Base-by-base conservation (phyloP, 129 eudicot genomes). In the Deinandra increscens region DNA sequence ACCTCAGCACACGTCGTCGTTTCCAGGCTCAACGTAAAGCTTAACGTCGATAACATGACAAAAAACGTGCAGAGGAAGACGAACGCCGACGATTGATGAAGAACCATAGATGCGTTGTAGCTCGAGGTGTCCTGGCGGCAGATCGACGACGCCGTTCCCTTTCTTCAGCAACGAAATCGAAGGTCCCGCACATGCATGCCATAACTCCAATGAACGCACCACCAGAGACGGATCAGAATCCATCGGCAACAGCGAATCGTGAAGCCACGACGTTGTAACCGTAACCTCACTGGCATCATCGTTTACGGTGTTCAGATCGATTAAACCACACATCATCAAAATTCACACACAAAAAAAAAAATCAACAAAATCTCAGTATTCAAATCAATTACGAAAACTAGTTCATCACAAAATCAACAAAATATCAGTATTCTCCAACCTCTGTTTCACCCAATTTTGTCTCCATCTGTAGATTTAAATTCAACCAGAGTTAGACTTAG, bases 281-380 rank as follows among this genome's bases (percentile, higher is more conserved):
- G n/a, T n/a, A 75, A 38, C 74, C 41, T 34, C 79, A 23, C 68
- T 81, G 6, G 73, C 64, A 3, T 79, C 82, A 5, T 82, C 84
- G 61, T 70, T 58, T 31, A 71, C 82, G 3, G 85, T 70, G 74
- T 91, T 91, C 55, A 91, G 69, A 79, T 91, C 97, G 76, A 91
- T 86, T 20, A 91, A 62, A 3, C 90, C 97, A 60, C 87, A 79
- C 84, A 84, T 75, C 90, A 82, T 78, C 68, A 71, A 69, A 42
- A 67, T n/a, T n/a, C n/a, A n/a, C n/a, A n/a, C n/a, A n/a, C n/a
- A n/a, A n/a, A n/a, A n/a, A n/a, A n/a, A 7, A 45, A 14, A 13
- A 45, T 12, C 14, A 23, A 46, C 54, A 48, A 0, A 48, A 14
- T 13, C 19, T 6, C 19, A 14, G 17, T 60, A 37, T 37, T 34